A percentile compares a stretch with the other conserved stretches of the same genome.
These are phyloP conservation scores for Lepidium sativum DNA, from an alignment of 345 rosid genomes.

Conservation along the genomic window DNA sequence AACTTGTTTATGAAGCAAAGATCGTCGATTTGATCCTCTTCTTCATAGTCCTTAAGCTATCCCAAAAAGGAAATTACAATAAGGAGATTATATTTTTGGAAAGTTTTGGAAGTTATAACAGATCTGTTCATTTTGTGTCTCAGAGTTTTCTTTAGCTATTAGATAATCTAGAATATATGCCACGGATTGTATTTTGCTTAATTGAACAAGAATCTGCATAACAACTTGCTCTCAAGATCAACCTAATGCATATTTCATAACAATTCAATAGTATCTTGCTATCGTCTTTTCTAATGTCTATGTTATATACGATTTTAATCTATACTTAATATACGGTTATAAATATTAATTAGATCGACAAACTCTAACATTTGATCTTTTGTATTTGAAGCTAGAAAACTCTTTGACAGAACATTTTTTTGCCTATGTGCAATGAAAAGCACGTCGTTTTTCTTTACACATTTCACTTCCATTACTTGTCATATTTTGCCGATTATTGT, in stretches of 20 bases:
- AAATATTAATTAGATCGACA: too few relatives aligned
- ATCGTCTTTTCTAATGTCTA: not conserved
- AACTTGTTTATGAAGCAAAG: not conserved
- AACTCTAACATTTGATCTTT: too few relatives aligned
- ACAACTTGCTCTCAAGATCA: constrained; percentile 8
- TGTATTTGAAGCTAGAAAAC: too few relatives aligned
- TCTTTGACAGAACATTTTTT: too few relatives aligned
- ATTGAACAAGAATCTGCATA: not conserved
- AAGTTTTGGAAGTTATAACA: not conserved
- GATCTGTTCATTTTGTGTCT: not conserved
- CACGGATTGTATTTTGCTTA: not conserved
- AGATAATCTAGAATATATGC: not conserved
- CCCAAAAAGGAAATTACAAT: not conserved
- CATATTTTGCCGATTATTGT: too few relatives aligned
- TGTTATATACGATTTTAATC: not conserved
- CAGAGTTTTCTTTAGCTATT: not conserved
- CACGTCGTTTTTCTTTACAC: too few relatives aligned
- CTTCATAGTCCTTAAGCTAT: not conserved
- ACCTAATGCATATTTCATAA: not conserved
- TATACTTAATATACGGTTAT: too few relatives aligned
- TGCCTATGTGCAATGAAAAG: too few relatives aligned
- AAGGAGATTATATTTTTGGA: not conserved
- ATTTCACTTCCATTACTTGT: too few relatives aligned
- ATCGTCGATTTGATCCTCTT: not conserved
- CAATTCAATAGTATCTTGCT: not conserved